Evolutionary conservation across 1,284 basidiomycete species (phyloP).

Genomic region (Rhodotorula sp.): DNA sequence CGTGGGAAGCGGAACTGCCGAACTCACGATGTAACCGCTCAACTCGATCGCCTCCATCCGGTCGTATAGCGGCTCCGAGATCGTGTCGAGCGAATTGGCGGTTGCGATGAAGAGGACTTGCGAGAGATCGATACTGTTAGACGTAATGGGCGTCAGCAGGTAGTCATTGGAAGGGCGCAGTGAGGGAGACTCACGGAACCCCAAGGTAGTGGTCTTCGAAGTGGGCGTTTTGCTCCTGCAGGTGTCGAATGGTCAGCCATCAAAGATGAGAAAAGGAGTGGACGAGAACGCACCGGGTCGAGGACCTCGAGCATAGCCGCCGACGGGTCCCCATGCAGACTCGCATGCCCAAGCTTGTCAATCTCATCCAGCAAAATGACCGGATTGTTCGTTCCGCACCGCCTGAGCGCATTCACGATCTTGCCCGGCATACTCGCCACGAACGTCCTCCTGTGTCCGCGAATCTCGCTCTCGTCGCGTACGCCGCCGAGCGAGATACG

Average conservation of each 20-base stretch:
- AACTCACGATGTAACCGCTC: conserved; percentile 49
- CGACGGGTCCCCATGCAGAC: conserved; percentile 52
- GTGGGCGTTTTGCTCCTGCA: conserved; percentile 49
- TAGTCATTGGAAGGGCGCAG: conserved; percentile 42
- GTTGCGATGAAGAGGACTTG: conserved; percentile 53
- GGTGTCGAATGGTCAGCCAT: conserved; percentile 6
- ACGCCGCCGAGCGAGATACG: conserved; percentile 51
- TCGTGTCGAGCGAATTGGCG: conserved; percentile 53
- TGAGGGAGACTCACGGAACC: conserved; percentile 39
- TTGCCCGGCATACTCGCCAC: conserved; percentile 60
- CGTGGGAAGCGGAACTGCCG: not conserved
- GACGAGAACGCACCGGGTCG: conserved; percentile 6
- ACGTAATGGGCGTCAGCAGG: not conserved
- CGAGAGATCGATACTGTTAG: conserved; percentile 37
- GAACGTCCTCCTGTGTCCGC: conserved; percentile 49
- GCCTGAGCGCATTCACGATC: conserved; percentile 54
- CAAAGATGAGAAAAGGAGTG: not conserved
- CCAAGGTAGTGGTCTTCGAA: conserved; percentile 53
- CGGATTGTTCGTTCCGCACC: conserved; percentile 51
- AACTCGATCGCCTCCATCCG: conserved; percentile 52
- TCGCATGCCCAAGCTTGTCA: conserved; percentile 51
- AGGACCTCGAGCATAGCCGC: conserved; percentile 53
- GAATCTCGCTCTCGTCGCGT: conserved; percentile 53
- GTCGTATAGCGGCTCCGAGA: conserved; percentile 51
- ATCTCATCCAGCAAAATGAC: conserved; percentile 54